A percentile compares a stretch with the other conserved stretches of the same genome.
Evolutionary conservation across 2,329 filamentous ascomycete species (phyloP).

Genomic region (Pseudogymnoascus sp.): DNA sequence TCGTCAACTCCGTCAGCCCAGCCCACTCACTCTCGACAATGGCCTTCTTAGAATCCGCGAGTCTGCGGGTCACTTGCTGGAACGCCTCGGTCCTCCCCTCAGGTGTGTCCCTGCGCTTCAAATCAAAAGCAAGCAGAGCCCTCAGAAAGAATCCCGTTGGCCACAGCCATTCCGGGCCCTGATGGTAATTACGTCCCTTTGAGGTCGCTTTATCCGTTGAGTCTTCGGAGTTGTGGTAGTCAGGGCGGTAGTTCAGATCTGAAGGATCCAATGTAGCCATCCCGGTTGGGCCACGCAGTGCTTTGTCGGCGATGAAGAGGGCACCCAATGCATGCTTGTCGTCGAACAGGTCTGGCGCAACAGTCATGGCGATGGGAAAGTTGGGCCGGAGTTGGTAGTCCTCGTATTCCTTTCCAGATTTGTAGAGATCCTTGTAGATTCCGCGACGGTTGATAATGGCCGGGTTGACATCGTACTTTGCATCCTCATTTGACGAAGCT

Average conservation of each 20-base stretch:
- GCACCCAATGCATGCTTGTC: conserved; percentile 69
- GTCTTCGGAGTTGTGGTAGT: conserved; percentile 94
- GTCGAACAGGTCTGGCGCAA: conserved; percentile 82
- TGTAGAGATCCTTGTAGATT: conserved; percentile 97
- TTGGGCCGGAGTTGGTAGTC: conserved; percentile 95
- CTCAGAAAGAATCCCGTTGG: conserved; percentile 92
- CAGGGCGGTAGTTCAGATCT: conserved; percentile 87
- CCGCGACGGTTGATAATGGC: conserved; percentile 78
- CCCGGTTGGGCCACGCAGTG: conserved; percentile 77
- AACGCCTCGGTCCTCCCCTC: conserved; percentile 78
- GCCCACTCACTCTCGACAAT: conserved; percentile 79
- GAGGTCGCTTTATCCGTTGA: conserved; percentile 82
- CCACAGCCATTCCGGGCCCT: conserved; percentile 98
- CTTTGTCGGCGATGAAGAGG: conserved; percentile 69
- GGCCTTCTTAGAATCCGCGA: conserved; percentile 77
- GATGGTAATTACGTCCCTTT: conserved; percentile 96
- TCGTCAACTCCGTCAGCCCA: conserved; percentile 84
- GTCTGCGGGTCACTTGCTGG: conserved; percentile 81
- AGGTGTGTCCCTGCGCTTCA: conserved; percentile 57
- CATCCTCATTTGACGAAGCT: conserved; percentile 58
- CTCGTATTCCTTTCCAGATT: conserved; percentile 88
- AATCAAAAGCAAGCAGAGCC: conserved; percentile 82
- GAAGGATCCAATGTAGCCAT: conserved; percentile 93
- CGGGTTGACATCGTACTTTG: conserved; percentile 71
- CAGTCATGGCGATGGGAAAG: conserved; percentile 91